Base-by-base conservation (phyloP, 2,329 filamentous ascomycete genomes). In the Trichoderma atrobrunneum region DNA sequence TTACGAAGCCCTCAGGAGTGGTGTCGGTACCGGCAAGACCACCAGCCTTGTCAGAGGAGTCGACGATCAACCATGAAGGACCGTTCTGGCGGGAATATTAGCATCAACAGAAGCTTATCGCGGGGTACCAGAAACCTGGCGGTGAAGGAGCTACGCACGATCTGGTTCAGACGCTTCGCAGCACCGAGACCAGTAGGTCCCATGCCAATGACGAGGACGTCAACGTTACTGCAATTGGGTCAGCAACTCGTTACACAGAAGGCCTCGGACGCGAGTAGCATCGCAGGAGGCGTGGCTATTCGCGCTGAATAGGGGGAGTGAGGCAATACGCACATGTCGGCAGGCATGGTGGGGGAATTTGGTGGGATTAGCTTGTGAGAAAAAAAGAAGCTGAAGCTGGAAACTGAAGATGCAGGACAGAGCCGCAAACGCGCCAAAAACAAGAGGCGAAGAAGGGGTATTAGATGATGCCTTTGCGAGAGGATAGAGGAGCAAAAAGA, bases 181-280 rank as follows among this genome's bases (percentile, higher is more conserved):
- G 96, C 96, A 88, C 96, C 96, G 78, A 98, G 90, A 85, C 96
- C 96, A 80, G 96, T 98, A 79, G 96, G 96, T 81, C 96, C 96
- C 85, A 95, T 95, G 81, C 96, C 96, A 86, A 98, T 98, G 84
- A 99, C 91, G 81, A 99, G 93, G 78, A 99, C 92, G 85, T 99
- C 96, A 82, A 98, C 94, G 80, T 94, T 91, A 83, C 94, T 97
- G 83, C 16, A 72, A 70, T 26, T 56, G 63, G 59, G 26, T 18
- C 43, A 69, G 18, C 28, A 36, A 73, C 79, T 72, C 78, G 77
- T 43, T 18, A 21, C 61, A 70, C 57, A 18, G 24, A 16, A 21
- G 14, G 21, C 21, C 12, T 34, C 18, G 7, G 34, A 26, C 32
- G 10, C 36, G 32, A n/a, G 34, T 34, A 67, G 32, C 64, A 59